Base-by-base conservation (phyloP, 306 rosid species). In the Quercus variabilis region DNA sequence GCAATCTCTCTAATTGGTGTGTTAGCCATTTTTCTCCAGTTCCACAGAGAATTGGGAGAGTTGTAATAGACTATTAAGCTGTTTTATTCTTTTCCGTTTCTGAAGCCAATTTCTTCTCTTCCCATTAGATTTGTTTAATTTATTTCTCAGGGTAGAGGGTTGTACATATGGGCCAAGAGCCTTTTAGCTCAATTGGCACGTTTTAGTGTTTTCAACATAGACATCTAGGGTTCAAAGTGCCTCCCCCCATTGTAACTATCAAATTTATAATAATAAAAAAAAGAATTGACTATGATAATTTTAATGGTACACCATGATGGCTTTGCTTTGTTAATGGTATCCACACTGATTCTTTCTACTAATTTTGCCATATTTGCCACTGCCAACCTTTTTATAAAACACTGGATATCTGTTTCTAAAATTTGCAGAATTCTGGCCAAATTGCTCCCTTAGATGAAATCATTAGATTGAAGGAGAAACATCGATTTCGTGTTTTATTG, bases 401-500 rank as follows among this genome's bases (percentile, higher is more conserved):
- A 33, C 18, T 68, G 20, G 49, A 68, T 65, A 35, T 68, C 52
- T 33, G 72, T 52, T 73, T 51, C 43, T 13, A 60, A 30, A 79
- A 62, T 69, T 82, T 85, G 62, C 87, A 96, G 99, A 96, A 93
- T 81, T 96, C 99, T 86, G 98, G 99, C 71, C 97, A 91, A 87
- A 91, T 96, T 76, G 96, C 97, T 82, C 98, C 97, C 63, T 82
- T 96, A 54, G 92, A 91, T 18, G 92, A 93, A 88, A 96, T 96
- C 84, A 91, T 93, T 81, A 88, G 81, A 80, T 81, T 96, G 93
- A 96, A 96, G 89, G 99, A 96, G 90, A 85, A 90, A 82, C 89
- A 90, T 70, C 83, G 78, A 1, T 96, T 96, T 73, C 99, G 98
- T 71, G 94, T 91, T 86, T 84, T 91, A 85, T 76, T 96, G 90